Evolutionary conservation across 345 rosid genomes (phyloP).

Genomic region (Salix viminalis): DNA sequence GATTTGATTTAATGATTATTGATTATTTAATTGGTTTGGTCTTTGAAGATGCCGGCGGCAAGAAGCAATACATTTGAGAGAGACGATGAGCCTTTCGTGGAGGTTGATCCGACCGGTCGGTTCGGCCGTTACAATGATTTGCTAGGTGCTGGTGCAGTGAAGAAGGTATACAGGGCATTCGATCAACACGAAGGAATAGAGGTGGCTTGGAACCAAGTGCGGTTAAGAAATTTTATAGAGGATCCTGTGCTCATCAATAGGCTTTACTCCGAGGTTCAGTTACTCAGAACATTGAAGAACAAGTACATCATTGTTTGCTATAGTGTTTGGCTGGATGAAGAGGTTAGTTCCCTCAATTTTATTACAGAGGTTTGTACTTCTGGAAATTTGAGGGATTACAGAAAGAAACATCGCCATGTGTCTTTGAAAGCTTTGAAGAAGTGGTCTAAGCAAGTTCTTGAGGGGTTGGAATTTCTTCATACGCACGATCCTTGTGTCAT

Average conservation of each 20-base stretch:
- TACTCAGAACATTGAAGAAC: conserved; percentile 54
- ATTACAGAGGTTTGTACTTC: conserved; percentile 76
- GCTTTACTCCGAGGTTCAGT: conserved; percentile 57
- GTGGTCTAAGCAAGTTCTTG: conserved; percentile 64
- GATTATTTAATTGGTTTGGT: background rate
- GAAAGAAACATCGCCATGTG: conserved; percentile 66
- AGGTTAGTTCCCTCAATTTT: conserved; percentile 47
- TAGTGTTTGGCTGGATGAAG: conserved; percentile 51
- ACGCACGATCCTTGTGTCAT: conserved; percentile 67
- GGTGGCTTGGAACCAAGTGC: conserved; percentile 76
- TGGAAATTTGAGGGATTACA: conserved; percentile 54
- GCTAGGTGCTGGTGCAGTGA: conserved; percentile 60
- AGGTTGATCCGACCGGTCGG: conserved; percentile 62
- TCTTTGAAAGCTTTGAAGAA: conserved; percentile 65
- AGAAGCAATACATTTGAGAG: conserved; percentile 29
- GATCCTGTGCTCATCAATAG: conserved; percentile 48
- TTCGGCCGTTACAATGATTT: conserved; percentile 55
- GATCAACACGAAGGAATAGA: conserved; percentile 74
- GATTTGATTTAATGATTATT: no score
- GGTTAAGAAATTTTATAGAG: conserved; percentile 41
- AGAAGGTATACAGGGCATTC: conserved; percentile 70
- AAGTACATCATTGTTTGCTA: conserved; percentile 57
- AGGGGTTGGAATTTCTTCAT: conserved; percentile 59
- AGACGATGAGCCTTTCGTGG: conserved; percentile 48
- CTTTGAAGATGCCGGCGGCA: conserved; percentile 50